Percentiles rank a stretch among this genome's conserved stretches.
Conservation (phyloP, 176 grass and related monocot species). For the Sorghum bicolor region Sorghum_bicolor_NCBIv3 NC_012876.2:6611501-6612000, state of each 20-base stretch:
- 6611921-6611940: constrained; percentile 29
- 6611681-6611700: constrained; percentile 84
- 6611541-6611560: constrained; percentile 83
- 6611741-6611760: constrained; percentile 20
- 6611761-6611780: constrained; percentile 16
- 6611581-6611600: constrained; percentile 87
- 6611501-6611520: constrained; percentile 76
- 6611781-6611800: constrained; percentile 96
- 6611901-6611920: background rate
- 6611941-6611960: constrained; percentile 99
- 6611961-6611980: constrained; percentile 99
- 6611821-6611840: constrained; percentile 91
- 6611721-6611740: background rate
- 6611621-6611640: constrained; percentile 47
- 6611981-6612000: constrained; percentile 89
- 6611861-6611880: constrained; percentile 34
- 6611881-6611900: background rate
- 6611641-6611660: constrained; percentile 74
- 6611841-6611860: constrained; percentile 97
- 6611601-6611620: constrained; percentile 71
- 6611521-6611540: constrained; percentile 92
- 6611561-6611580: constrained; percentile 90
- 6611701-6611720: constrained; percentile 89
- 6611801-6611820: constrained; percentile 91
- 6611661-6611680: constrained; percentile 70